Percentiles rank a stretch among this genome's conserved stretches.
Evolutionary conservation across 129 eudicot species (phyloP).

Genomic region (Gnaphalium uliginosum): DNA sequence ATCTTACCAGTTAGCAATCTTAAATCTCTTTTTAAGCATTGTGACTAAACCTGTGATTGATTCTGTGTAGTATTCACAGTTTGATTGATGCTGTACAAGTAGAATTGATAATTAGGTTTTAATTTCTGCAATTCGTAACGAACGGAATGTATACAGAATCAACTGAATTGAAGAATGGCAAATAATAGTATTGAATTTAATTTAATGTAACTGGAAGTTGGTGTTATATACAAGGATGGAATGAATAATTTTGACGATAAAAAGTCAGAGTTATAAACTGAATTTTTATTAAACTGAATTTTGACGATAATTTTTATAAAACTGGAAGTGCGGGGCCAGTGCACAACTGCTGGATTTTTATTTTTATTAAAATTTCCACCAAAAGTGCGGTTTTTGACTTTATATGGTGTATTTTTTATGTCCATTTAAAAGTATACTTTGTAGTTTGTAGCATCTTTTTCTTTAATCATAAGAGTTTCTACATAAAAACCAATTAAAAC

Average conservation of each 20-base stretch:
- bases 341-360: not conserved
- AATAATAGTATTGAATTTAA: not conserved
- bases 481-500: too few relatives aligned
- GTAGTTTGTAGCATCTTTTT: not conserved
- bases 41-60: not conserved
- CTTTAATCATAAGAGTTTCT: not conserved
- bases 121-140: not conserved
- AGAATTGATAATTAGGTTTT: not conserved
- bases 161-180: constrained; percentile 10
- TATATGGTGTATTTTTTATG: not conserved
- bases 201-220: constrained; percentile 18
- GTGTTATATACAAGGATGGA: constrained; percentile 2
- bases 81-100: constrained; percentile 11
- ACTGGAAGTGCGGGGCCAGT: constrained; percentile 9
- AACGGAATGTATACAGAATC: not conserved
- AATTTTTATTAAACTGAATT: too few relatives aligned
- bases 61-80: constrained; percentile 9
- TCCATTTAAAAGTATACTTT: not conserved
- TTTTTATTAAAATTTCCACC: not conserved
- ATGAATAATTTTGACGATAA: not conserved
- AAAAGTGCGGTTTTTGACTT: constrained; percentile 17
- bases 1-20: constrained; percentile 36
- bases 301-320: too few relatives aligned
- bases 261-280: too few relatives aligned
- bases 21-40: constrained; percentile 38